A percentile compares a stretch with the other conserved stretches of the same genome.
phyloP scores from a whole-genome alignment of 2,329 filamentous ascomycete species.

The Aspergillus sp. region DNA sequence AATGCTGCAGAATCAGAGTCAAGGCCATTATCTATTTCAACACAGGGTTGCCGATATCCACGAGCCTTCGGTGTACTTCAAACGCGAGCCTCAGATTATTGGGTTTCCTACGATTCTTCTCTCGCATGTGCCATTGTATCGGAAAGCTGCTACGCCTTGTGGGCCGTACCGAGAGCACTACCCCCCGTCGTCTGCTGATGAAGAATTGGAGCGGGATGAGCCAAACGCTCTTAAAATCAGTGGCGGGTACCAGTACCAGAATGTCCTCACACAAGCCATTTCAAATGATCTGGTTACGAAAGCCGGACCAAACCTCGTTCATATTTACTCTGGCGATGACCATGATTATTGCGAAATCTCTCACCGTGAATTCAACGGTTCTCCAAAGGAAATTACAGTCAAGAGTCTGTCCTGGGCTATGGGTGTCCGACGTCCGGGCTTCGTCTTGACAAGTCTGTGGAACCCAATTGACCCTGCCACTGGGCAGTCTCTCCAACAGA shows the following conservation, averaged over 20 bases:
- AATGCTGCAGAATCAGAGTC: slow-evolving; percentile 56
- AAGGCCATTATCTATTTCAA: slow-evolving; percentile 49
- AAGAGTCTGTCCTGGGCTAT: slow-evolving; percentile 96
- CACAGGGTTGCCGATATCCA: slow-evolving; percentile 58
- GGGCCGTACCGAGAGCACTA: slow-evolving; percentile 80
- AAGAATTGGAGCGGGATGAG: slow-evolving; percentile 56
- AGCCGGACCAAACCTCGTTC: slow-evolving; percentile 69
- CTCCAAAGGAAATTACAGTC: slow-evolving; percentile 78
- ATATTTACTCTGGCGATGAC: slow-evolving; percentile 93
- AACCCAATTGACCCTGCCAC: slow-evolving; percentile 69
- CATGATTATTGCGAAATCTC: slow-evolving; percentile 94
- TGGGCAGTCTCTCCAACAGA: slow-evolving; percentile 24
- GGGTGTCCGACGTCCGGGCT: slow-evolving; percentile 83
- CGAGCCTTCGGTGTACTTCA: slow-evolving; percentile 31
- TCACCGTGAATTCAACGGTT: slow-evolving; percentile 64
- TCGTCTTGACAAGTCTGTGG: slow-evolving; percentile 84
- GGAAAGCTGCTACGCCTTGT: slow-evolving; percentile 76
- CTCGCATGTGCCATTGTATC: slow-evolving; percentile 85
- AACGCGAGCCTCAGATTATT: slow-evolving; percentile 18
- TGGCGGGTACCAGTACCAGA: slow-evolving; percentile 92
- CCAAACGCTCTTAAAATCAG: slow-evolving; percentile 73
- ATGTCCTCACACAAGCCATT: slow-evolving; percentile 74
- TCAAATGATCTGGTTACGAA: slow-evolving; percentile 71
- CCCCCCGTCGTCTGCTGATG: slow-evolving; percentile 63
- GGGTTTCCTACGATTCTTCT: slow-evolving; percentile 85